Percentiles rank a stretch among this genome's conserved stretches.
These are phyloP conservation scores for Apiotrichum laibachii DNA, from an alignment of 1,284 basidiomycete genomes.

Conservation along the genomic window DNA sequence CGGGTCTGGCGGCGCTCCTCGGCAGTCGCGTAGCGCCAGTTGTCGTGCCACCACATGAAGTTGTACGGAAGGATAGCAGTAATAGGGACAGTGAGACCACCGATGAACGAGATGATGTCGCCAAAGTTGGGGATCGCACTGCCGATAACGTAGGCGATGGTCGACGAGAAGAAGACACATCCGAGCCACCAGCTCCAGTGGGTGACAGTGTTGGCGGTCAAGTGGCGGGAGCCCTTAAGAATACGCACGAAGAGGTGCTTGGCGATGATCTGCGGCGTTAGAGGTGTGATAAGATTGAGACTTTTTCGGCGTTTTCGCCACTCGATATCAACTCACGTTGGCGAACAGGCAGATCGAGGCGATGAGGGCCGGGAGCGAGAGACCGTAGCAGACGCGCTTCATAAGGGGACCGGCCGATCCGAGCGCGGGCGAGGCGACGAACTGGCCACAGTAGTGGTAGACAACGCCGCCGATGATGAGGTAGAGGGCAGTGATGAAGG, in stretches of 20 bases:
- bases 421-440: conserved; percentile 41
- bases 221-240: conserved; percentile 60
- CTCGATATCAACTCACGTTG: conserved; percentile 10
- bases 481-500: conserved; percentile 37
- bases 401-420: conserved; percentile 47
- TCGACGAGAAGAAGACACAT: conserved; percentile 44
- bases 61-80: conserved; percentile 25
- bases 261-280: conserved; percentile 45
- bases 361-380: conserved; percentile 45
- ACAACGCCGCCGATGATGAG: conserved; percentile 26
- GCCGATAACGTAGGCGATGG: conserved; percentile 23
- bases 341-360: conserved; percentile 37
- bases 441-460: conserved; percentile 21
- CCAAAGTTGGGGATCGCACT: conserved; percentile 31
- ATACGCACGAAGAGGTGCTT: conserved; percentile 64
- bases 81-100: conserved; percentile 28
- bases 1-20: conserved; percentile 9
- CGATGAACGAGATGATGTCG: conserved; percentile 34
- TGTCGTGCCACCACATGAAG: conserved; percentile 38
- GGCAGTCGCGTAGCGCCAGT: conserved; percentile 21
- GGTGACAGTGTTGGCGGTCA: conserved; percentile 59
- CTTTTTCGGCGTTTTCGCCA: too few relatives aligned
- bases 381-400: conserved; percentile 45
- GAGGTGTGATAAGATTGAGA: too few relatives aligned
- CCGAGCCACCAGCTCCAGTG: conserved; percentile 61